Evolutionary conservation across 2,329 filamentous ascomycete species (phyloP).

Genomic region (Trichophyton verrucosum): DNA sequence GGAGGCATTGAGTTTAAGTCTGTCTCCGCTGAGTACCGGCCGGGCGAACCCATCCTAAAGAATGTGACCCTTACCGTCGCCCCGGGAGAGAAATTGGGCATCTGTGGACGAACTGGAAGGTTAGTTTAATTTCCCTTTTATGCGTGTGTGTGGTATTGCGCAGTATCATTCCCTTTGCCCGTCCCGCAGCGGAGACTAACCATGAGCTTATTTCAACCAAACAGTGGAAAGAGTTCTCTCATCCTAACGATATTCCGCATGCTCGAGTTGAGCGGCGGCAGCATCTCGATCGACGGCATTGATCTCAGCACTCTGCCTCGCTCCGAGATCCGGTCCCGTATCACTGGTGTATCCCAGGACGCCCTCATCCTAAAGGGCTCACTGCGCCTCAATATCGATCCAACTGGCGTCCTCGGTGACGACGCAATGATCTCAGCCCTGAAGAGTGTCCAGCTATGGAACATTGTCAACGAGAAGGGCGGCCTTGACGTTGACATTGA

Average conservation of each 20-base stretch:
- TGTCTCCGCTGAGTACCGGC: conserved; percentile 27
- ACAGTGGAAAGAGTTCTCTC: conserved; percentile 34
- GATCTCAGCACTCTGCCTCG: conserved; percentile 30
- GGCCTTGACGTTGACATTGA: conserved; percentile 34
- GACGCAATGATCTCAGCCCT: conserved; percentile 30
- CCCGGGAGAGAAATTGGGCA: conserved; percentile 22
- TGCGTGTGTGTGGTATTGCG: not conserved
- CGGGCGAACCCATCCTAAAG: conserved; percentile 17
- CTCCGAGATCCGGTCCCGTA: conserved; percentile 28
- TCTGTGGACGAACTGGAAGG: conserved; percentile 26
- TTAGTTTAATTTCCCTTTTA: conserved; percentile 7
- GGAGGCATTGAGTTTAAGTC: conserved; percentile 28
- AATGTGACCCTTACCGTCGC: conserved; percentile 18
- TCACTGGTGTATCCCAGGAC: conserved; percentile 36
- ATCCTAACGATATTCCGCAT: conserved; percentile 33
- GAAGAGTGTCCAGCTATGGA: conserved; percentile 27
- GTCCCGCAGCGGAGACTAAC: not conserved
- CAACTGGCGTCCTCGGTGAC: conserved; percentile 22
- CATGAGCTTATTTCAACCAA: not conserved
- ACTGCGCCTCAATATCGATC: conserved; percentile 31
- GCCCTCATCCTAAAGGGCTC: conserved; percentile 32
- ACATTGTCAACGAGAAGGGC: conserved; percentile 28
- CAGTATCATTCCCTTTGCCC: not conserved
- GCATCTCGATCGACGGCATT: conserved; percentile 33
- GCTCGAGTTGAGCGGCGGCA: conserved; percentile 29